These are phyloP conservation scores for Thermomucor indicae-seudaticae DNA, from an alignment of 371 early-diverging fungal genomes.

Conservation along the genomic window DNA sequence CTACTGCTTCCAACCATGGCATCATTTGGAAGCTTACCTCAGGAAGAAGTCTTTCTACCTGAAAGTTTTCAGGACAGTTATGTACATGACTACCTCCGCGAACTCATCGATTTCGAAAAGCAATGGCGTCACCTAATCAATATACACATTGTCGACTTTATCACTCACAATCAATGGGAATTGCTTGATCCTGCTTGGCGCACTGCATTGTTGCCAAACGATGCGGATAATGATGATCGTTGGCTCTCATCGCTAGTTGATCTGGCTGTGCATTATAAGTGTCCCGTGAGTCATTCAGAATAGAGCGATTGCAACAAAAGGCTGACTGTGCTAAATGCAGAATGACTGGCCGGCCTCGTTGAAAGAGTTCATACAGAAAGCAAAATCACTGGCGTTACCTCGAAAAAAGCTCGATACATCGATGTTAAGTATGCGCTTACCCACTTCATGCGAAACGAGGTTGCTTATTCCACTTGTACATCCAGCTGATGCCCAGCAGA, in stretches of 20 bases:
- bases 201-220: conserved; percentile 18
- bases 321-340: neutral
- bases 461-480: too few species aligned
- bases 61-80: neutral
- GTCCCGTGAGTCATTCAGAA: neutral
- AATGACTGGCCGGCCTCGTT: neutral
- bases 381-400: neutral
- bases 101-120: conserved; percentile 21
- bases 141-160: conserved; percentile 50
- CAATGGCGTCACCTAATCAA: conserved; percentile 39
- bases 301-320: neutral
- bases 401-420: neutral
- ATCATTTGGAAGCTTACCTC: too few species aligned
- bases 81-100: conserved; percentile 30
- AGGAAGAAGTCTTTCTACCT: conserved; percentile 5
- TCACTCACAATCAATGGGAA: conserved; percentile 46
- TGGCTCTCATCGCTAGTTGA: conserved; percentile 11
- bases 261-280: conserved; percentile 14
- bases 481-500: neutral
- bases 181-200: conserved; percentile 45
- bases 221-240: neutral
- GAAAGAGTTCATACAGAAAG: neutral
- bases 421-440: neutral
- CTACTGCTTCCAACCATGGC: too few species aligned
- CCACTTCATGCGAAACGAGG: neutral